A percentile compares a stretch with the other conserved stretches of the same genome.
These are phyloP conservation scores for Hymenotorrendiella dingleyae DNA, from an alignment of 2,329 filamentous ascomycete genomes.

Conservation along the genomic window DNA sequence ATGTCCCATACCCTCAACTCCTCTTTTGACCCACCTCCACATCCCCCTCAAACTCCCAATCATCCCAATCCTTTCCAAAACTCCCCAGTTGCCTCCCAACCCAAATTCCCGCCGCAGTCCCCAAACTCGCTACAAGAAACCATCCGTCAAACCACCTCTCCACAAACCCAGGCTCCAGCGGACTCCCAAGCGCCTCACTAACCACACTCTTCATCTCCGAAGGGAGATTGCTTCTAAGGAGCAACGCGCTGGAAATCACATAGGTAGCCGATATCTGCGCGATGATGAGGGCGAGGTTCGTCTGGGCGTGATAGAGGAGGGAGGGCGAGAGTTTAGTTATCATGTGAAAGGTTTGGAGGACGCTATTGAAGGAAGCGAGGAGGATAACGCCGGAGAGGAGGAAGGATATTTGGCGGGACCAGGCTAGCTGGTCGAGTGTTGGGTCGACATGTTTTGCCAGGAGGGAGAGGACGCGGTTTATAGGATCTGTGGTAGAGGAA, in stretches of 20 bases:
- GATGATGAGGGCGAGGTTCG: conserved; percentile 72
- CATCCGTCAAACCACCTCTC: conserved; percentile 85
- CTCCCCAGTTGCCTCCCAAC: conserved; percentile 56
- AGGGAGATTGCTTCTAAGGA: conserved; percentile 74
- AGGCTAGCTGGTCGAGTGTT: conserved; percentile 72
- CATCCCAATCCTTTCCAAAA: conserved; percentile 42
- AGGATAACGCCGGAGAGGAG: conserved; percentile 78
- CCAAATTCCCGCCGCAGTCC: conserved; percentile 68
- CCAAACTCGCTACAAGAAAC: conserved; percentile 64
- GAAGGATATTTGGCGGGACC: conserved; percentile 82
- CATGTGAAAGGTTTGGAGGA: conserved; percentile 78
- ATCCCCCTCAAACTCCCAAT: conserved; percentile 56
- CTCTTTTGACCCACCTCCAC: conserved; percentile 66
- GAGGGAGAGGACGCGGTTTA: conserved; percentile 75
- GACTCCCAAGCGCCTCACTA: conserved; percentile 69
- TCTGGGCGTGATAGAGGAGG: conserved; percentile 63
- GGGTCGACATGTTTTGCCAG: conserved; percentile 81
- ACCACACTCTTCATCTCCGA: conserved; percentile 71
- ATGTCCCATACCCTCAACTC: conserved; percentile 37
- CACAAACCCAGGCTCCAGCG: conserved; percentile 62
- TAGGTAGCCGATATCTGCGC: conserved; percentile 80
- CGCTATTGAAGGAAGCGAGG: conserved; percentile 72
- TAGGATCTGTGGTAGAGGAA: conserved; percentile 69
- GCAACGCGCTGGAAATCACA: conserved; percentile 72
- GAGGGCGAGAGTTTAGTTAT: conserved; percentile 72